phyloP scores from a whole-genome alignment of 2,329 filamentous ascomycete genomes.

The Thermochaetoides dissita region DNA sequence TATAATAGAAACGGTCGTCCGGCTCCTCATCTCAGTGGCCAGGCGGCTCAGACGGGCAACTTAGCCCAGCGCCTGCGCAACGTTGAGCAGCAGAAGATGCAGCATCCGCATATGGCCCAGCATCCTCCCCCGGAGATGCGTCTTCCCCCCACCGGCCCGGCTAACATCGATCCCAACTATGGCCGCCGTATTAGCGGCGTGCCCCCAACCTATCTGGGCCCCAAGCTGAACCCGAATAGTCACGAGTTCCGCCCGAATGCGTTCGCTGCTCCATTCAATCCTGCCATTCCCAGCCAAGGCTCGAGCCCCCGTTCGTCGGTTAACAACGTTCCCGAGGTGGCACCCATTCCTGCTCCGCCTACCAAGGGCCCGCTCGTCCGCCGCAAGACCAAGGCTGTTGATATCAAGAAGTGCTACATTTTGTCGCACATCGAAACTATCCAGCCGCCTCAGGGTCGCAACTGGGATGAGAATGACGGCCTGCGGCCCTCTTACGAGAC shows the following conservation, averaged over 20 bases:
- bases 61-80: constrained; percentile 38
- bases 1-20: constrained; percentile 35
- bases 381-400: constrained; percentile 58
- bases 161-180: constrained; percentile 41
- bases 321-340: constrained; percentile 29
- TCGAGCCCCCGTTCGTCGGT: constrained; percentile 57
- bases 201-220: constrained; percentile 34
- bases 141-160: constrained; percentile 59
- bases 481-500: constrained; percentile 76
- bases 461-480: constrained; percentile 67
- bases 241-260: constrained; percentile 78
- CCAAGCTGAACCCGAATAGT: constrained; percentile 50
- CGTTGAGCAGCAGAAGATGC: constrained; percentile 37
- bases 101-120: constrained; percentile 18
- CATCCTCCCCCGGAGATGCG: constrained; percentile 31
- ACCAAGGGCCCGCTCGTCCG: constrained; percentile 40
- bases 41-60: constrained; percentile 29
- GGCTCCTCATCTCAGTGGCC: constrained; percentile 28
- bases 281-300: constrained; percentile 49
- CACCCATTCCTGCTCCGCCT: constrained; percentile 23
- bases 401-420: constrained; percentile 53
- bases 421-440: constrained; percentile 40
- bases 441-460: constrained; percentile 37
- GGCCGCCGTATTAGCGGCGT: constrained; percentile 38
- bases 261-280: constrained; percentile 68